These are phyloP conservation scores for Xylaria sp. DNA, from an alignment of 2,329 filamentous ascomycete species.

Conservation along the genomic window DNA sequence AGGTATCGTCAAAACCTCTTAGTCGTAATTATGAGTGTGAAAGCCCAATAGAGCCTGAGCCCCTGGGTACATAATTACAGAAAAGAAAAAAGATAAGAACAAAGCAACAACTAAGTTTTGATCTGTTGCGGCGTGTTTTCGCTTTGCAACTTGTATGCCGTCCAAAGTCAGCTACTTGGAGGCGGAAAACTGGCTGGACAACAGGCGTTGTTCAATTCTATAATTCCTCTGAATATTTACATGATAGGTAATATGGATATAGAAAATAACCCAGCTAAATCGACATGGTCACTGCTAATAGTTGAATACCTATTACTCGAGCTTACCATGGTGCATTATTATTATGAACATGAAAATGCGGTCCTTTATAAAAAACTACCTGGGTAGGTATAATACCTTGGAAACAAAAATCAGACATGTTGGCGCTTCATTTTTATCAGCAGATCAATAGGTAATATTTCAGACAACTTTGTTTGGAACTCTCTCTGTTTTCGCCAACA, in stretches of 20 bases:
- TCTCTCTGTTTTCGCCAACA: background rate
- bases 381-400: background rate
- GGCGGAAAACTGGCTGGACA: background rate
- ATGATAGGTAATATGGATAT: background rate
- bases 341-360: background rate
- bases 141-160: background rate
- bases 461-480: background rate
- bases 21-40: background rate
- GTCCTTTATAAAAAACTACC: background rate
- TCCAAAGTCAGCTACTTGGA: background rate
- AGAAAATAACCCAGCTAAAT: background rate
- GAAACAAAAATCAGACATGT: background rate
- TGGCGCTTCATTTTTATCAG: background rate
- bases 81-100: background rate
- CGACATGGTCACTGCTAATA: background rate
- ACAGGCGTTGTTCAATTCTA: background rate
- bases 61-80: too few species aligned
- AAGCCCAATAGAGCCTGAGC: background rate
- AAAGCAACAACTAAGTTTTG: too few species aligned
- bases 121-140: background rate
- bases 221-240: background rate
- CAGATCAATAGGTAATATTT: background rate
- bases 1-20: background rate
- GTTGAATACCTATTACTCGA: background rate
- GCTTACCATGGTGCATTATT: background rate